phyloP scores from a whole-genome alignment of 352 stramenopile species.

The Globisporangium camurandrum region DNA sequence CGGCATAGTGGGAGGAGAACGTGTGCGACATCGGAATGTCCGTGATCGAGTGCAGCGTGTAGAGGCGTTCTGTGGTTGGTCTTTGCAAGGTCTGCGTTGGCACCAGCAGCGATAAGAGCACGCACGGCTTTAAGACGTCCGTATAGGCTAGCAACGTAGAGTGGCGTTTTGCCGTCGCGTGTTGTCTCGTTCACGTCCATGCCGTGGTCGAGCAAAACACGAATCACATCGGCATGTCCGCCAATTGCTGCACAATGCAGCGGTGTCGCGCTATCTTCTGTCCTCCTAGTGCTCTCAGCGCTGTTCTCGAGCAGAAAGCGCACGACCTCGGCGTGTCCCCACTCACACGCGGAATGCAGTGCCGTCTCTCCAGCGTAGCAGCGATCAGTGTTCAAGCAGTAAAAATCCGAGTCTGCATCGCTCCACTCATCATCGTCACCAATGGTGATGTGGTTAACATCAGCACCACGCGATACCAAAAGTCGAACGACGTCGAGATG shows the following conservation, averaged over 20 bases:
- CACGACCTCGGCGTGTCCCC: not conserved
- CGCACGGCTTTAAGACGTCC: slow-evolving; percentile 1
- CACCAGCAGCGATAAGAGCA: not conserved
- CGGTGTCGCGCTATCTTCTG: not conserved
- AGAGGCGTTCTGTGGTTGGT: not conserved
- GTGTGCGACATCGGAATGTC: not conserved
- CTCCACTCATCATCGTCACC: not conserved
- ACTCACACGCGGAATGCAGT: not conserved
- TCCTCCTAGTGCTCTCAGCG: not conserved
- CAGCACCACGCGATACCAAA: not conserved
- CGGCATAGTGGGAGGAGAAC: not conserved
- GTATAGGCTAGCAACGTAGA: slow-evolving; percentile 2
- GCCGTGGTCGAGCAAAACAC: not conserved
- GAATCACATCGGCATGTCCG: not conserved
- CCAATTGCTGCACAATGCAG: slow-evolving; percentile 1
- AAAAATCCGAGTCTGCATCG: too few species aligned
- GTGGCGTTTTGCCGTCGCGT: not conserved
- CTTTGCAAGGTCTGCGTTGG: not conserved
- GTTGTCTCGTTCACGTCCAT: not conserved
- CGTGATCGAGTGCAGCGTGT: not conserved
- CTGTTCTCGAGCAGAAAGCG: not conserved
- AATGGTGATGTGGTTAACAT: not conserved
- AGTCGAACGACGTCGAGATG: not conserved
- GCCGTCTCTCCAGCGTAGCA: not conserved
- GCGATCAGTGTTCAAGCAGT: not conserved